Conservation (phyloP, 148 eudicot genomes). For the Vaccinium corymbosum region DNA sequence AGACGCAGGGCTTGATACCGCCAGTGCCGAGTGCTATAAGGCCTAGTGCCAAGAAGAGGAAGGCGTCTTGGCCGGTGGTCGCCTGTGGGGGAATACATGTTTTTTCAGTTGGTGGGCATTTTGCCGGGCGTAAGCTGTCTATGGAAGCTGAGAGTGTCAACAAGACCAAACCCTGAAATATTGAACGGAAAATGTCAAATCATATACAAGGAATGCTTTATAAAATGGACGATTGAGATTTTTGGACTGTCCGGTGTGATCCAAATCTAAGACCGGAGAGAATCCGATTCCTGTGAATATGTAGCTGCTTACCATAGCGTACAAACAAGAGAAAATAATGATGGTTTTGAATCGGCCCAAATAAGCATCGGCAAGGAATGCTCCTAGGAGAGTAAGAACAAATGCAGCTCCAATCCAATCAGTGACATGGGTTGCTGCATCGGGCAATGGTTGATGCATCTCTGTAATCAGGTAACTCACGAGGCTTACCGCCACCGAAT, state of each 20-base stretch:
- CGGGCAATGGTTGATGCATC: conserved; percentile 44
- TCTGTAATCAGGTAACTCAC: conserved; percentile 38
- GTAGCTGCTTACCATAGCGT: conserved; percentile 27
- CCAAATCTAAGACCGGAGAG: background rate
- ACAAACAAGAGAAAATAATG: conserved; percentile 42
- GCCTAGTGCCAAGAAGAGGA: conserved; percentile 36
- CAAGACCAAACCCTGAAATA: conserved; percentile 41
- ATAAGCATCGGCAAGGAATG: conserved; percentile 52
- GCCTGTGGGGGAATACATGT: conserved; percentile 35
- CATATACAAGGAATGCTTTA: too few species aligned
- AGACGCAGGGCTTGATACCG: conserved; percentile 58
- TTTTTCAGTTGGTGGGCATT: conserved; percentile 19
- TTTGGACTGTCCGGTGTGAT: too few species aligned
- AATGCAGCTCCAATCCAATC: conserved; percentile 56
- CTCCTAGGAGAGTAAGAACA: conserved; percentile 43
- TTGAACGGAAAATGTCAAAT: background rate
- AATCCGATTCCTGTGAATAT: background rate
- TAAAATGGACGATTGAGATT: background rate
- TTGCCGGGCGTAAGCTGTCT: conserved; percentile 42
- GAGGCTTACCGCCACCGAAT: conserved; percentile 47
- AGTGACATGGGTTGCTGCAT: conserved; percentile 42
- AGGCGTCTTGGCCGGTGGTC: conserved; percentile 28
- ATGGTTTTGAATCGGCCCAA: conserved; percentile 52
- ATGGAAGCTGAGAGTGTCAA: conserved; percentile 43
- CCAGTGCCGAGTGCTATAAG: conserved; percentile 55